Evolutionary conservation across 1,284 basidiomycete genomes (phyloP).

Genomic region (Cronartium ribicola): DNA sequence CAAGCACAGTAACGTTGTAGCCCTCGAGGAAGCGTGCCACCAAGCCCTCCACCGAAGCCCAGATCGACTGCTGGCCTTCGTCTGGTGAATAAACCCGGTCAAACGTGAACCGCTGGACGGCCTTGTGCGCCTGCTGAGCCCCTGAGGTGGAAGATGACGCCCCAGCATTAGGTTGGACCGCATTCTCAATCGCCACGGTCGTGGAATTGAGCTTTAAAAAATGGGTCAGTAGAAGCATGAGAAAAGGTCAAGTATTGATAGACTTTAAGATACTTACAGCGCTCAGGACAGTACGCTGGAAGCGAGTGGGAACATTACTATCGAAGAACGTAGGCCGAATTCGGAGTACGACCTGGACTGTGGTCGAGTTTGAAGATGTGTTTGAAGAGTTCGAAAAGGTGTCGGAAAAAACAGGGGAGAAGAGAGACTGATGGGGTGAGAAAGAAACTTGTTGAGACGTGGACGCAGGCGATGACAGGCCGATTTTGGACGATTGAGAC

Average conservation of each 20-base stretch:
- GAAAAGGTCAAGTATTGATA: conserved; percentile 62
- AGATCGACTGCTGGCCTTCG: conserved; percentile 78
- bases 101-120: conserved; percentile 72
- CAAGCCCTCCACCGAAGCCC: conserved; percentile 77
- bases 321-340: conserved; percentile 81
- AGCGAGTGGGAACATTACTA: conserved; percentile 77
- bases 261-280: conserved; percentile 53
- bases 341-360: conserved; percentile 65
- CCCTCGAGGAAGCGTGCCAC: conserved; percentile 88
- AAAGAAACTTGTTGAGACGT: background rate
- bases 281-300: conserved; percentile 82
- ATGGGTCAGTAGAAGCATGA: conserved; percentile 53
- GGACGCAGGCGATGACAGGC: background rate
- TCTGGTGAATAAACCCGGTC: conserved; percentile 84
- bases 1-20: conserved; percentile 94
- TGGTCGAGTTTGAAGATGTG: background rate
- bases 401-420: conserved; percentile 2
- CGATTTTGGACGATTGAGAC: conserved; percentile 30
- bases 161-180: conserved; percentile 63
- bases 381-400: background rate
- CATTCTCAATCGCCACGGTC: conserved; percentile 58
- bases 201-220: conserved; percentile 56
- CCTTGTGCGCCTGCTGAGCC: background rate
- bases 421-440: background rate
- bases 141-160: conserved; percentile 15